Conservation (phyloP, 2,329 filamentous ascomycete species). For the Monosporascus sp. region DNA sequence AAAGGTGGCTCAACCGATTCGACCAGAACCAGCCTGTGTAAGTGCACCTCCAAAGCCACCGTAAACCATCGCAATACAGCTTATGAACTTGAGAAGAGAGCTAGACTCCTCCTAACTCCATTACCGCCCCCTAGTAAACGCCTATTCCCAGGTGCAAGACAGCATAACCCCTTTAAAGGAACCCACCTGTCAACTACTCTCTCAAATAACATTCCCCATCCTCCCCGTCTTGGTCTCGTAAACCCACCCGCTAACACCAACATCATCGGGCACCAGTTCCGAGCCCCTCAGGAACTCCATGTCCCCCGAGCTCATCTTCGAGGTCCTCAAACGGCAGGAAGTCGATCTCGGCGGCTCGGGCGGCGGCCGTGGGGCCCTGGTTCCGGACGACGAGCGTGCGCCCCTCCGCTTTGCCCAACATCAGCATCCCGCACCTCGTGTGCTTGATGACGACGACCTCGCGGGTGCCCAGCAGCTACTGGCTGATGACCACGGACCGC, state of each 20-base stretch:
- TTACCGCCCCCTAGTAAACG: too few relatives aligned
- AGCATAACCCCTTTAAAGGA: not conserved
- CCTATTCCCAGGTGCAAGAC: too few relatives aligned
- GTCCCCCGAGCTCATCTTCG: slow-evolving; percentile 61
- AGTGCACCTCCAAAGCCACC: too few relatives aligned
- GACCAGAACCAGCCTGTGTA: too few relatives aligned
- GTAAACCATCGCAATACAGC: too few relatives aligned
- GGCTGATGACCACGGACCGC: slow-evolving; percentile 69
- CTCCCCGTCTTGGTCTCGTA: slow-evolving; percentile 74
- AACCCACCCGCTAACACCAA: slow-evolving; percentile 66
- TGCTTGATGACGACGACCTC: slow-evolving; percentile 74
- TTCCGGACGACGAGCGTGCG: slow-evolving; percentile 52
- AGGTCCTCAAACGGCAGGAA: slow-evolving; percentile 64
- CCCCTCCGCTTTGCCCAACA: slow-evolving; percentile 56
- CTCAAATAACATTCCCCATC: slow-evolving; percentile 42
- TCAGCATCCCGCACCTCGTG: slow-evolving; percentile 69
- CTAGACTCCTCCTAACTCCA: too few relatives aligned
- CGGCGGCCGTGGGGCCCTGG: slow-evolving; percentile 45
- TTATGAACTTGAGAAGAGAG: too few relatives aligned
- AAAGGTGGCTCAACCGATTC: too few relatives aligned
- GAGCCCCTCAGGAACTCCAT: slow-evolving; percentile 56
- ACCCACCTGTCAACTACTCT: too few relatives aligned
- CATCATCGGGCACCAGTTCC: slow-evolving; percentile 52
- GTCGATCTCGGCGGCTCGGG: slow-evolving; percentile 42
- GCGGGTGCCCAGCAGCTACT: slow-evolving; percentile 71